Conservation (phyloP, 2,329 filamentous ascomycete genomes). For the Fusarium transvaalense region DNA sequence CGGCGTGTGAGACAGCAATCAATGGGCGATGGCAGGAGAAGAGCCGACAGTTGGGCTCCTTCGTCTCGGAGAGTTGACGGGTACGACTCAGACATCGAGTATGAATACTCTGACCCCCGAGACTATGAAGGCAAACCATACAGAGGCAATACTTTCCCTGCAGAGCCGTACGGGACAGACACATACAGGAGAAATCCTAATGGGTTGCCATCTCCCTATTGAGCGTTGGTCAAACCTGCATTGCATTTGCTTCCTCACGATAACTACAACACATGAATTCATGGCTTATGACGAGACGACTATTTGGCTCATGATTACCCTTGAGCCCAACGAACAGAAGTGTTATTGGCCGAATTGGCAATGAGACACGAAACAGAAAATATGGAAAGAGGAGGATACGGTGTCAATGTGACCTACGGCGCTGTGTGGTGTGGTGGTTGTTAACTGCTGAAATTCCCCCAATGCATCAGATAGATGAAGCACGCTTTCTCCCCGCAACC, state of each 20-base stretch:
- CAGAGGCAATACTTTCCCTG: slow-evolving; percentile 35
- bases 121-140: slow-evolving; percentile 57
- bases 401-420: slow-evolving; percentile 38
- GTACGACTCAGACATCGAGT: slow-evolving; percentile 57
- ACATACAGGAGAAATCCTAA: slow-evolving; percentile 38
- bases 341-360: slow-evolving; percentile 17
- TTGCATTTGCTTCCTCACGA: neutral
- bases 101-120: slow-evolving; percentile 56
- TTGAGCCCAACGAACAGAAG: slow-evolving; percentile 23
- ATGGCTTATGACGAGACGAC: slow-evolving; percentile 48
- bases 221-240: slow-evolving; percentile 10
- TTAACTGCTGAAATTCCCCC: slow-evolving; percentile 38
- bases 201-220: slow-evolving; percentile 53
- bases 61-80: slow-evolving; percentile 56
- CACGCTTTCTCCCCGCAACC: slow-evolving; percentile 35
- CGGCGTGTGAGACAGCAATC: slow-evolving; percentile 47
- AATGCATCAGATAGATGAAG: slow-evolving; percentile 48
- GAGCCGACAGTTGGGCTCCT: slow-evolving; percentile 61
- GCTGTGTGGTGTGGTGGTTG: slow-evolving; percentile 48
- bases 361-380: slow-evolving; percentile 14
- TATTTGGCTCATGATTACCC: slow-evolving; percentile 29
- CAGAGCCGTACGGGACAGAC: slow-evolving; percentile 36
- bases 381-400: slow-evolving; percentile 25
- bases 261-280: slow-evolving; percentile 20
- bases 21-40: slow-evolving; percentile 53